Evolutionary conservation across 139 green algal species (phyloP).

Genomic region (Yamagishiella unicocca): DNA sequence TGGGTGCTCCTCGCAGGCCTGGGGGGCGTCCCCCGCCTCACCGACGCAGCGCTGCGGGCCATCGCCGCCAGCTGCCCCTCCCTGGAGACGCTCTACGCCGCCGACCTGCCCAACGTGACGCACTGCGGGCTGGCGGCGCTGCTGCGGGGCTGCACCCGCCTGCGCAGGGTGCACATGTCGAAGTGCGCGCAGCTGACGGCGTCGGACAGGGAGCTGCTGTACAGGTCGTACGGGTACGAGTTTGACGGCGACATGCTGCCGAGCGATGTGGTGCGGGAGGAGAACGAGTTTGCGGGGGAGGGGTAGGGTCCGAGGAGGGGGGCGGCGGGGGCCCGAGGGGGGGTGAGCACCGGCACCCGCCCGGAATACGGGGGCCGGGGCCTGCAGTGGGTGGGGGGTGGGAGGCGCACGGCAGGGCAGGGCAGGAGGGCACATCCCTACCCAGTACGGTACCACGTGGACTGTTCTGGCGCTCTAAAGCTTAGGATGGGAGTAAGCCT

Average conservation of each 20-base stretch:
- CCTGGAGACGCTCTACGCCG: slow-evolving; percentile 16
- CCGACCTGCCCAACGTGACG: slow-evolving; percentile 22
- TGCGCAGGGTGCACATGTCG: neutral
- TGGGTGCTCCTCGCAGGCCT: no score
- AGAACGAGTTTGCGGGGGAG: slow-evolving; percentile 14
- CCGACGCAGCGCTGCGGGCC: slow-evolving; percentile 1
- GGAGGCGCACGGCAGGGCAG: no score
- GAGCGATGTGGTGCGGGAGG: neutral
- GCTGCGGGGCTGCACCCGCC: neutral
- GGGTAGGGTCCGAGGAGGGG: no score
- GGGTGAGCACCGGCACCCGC: no score
- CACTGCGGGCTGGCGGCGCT: neutral
- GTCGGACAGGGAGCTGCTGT: neutral
- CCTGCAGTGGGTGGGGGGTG: no score
- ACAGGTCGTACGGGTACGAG: neutral
- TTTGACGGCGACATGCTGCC: slow-evolving; percentile 17
- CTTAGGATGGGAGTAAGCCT: no score
- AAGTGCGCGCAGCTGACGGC: neutral
- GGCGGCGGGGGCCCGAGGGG: no score
- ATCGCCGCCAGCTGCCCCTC: neutral
- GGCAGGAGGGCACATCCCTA: no score
- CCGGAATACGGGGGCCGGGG: no score
- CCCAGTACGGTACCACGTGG: no score
- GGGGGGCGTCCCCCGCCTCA: slow-evolving; percentile 23
- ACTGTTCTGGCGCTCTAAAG: no score